Evolutionary conservation across 106 monocot species (phyloP).

Genomic region (Alisma plantagoaquatica): DNA sequence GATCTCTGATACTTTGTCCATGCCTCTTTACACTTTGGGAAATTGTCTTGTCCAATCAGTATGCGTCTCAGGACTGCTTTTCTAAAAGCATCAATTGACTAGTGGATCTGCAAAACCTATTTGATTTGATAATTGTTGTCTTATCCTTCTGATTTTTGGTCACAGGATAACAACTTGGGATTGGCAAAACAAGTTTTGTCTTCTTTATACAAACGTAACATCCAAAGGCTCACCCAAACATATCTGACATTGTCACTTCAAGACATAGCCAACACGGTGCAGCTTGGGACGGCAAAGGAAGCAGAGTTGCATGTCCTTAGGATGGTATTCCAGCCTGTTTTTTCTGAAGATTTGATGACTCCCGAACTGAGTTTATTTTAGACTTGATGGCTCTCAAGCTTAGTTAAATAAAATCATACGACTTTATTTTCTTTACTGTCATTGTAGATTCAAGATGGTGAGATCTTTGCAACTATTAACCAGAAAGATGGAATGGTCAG

Average conservation of each 20-base stretch:
- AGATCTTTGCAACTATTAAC: constrained; percentile 93
- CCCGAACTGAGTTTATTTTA: too few relatives aligned
- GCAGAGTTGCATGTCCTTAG: constrained; percentile 94
- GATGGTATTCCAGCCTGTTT: constrained; percentile 47
- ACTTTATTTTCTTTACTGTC: too few relatives aligned
- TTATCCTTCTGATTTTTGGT: constrained; percentile 18
- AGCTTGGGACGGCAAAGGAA: constrained; percentile 72
- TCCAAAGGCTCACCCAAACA: constrained; percentile 93
- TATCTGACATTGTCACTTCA: constrained; percentile 91
- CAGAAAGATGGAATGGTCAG: constrained; percentile 99
- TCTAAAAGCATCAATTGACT: too few relatives aligned
- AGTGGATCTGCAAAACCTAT: background rate
- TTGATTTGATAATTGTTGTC: constrained; percentile 2
- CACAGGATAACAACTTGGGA: constrained; percentile 97
- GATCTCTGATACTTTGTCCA: too few relatives aligned
- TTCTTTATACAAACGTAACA: constrained; percentile 90
- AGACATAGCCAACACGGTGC: constrained; percentile 84
- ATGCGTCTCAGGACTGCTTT: too few relatives aligned
- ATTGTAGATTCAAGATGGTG: constrained; percentile 96
- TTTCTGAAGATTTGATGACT: background rate
- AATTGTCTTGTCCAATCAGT: too few relatives aligned
- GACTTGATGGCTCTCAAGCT: too few relatives aligned
- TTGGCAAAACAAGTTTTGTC: constrained; percentile 87
- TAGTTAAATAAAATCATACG: too few relatives aligned
- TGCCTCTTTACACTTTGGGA: too few relatives aligned